phyloP scores from a whole-genome alignment of 208 protist species.

The Zelonia costaricensis region DNA sequence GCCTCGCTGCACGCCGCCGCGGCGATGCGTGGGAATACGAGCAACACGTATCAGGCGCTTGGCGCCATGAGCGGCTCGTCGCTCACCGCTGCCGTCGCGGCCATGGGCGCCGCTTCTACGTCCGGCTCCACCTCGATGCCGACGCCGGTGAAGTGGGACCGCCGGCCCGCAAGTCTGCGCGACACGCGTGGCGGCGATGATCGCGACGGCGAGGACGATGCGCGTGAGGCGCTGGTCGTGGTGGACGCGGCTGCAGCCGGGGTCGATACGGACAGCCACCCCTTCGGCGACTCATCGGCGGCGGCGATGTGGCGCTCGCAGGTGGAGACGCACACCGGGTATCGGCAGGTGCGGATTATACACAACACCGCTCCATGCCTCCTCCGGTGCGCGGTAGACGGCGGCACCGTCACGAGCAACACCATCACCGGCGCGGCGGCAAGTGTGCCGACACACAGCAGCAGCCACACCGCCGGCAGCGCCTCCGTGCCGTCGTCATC shows the following conservation, averaged over 20 bases:
- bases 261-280: neutral
- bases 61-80: neutral
- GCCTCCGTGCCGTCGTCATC: neutral
- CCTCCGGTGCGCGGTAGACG: conserved; percentile 5
- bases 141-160: too few species aligned
- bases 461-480: neutral
- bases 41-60: neutral
- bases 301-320: neutral
- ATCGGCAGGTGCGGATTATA: conserved; percentile 12
- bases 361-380: conserved; percentile 18
- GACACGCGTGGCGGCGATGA: neutral
- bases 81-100: neutral
- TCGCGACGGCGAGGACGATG: neutral
- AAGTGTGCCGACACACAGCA: neutral
- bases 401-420: neutral
- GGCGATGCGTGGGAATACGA: neutral
- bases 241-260: neutral
- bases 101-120: neutral
- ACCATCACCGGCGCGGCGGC: neutral
- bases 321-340: neutral
- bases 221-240: neutral
- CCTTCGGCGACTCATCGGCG: neutral
- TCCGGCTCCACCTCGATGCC: too few species aligned
- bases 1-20: conserved; percentile 4
- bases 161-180: neutral